These are phyloP conservation scores for Rugosomyces carneus DNA, from an alignment of 1,284 basidiomycete genomes.

Conservation along the genomic window DNA sequence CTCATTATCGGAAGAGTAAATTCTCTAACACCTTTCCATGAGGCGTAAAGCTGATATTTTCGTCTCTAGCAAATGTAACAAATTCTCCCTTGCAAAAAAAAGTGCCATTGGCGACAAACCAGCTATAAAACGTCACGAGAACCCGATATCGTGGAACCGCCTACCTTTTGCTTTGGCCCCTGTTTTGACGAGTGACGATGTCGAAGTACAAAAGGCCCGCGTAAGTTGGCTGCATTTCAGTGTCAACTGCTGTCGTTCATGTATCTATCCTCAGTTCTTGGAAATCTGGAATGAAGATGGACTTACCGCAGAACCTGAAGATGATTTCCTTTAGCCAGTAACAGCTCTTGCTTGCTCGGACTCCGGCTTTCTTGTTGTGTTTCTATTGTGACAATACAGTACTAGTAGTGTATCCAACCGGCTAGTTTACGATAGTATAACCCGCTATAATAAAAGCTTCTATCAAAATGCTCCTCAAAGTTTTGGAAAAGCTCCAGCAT, in stretches of 20 bases:
- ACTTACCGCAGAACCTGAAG: slow-evolving; percentile 19
- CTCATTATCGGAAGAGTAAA: slow-evolving; percentile 82
- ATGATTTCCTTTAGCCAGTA: slow-evolving; percentile 15
- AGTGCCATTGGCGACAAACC: slow-evolving; percentile 78
- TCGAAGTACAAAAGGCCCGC: slow-evolving; percentile 47
- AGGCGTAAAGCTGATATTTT: slow-evolving; percentile 4
- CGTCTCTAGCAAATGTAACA: slow-evolving; percentile 72
- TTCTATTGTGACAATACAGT: background rate
- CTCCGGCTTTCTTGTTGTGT: background rate
- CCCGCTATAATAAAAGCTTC: background rate
- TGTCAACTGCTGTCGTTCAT: background rate
- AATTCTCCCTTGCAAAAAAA: slow-evolving; percentile 83
- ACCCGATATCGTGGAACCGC: slow-evolving; percentile 64
- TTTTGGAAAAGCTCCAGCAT: background rate
- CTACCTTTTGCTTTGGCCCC: slow-evolving; percentile 58
- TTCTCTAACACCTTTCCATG: slow-evolving; percentile 8
- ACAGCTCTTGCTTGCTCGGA: background rate
- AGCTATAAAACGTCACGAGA: slow-evolving; percentile 56
- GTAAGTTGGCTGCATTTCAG: slow-evolving; percentile 34
- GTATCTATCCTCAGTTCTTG: slow-evolving; percentile 49
- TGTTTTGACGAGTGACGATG: slow-evolving; percentile 55
- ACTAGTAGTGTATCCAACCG: background rate
- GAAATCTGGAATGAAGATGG: slow-evolving; percentile 80
- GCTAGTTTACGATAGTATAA: slow-evolving; percentile 6
- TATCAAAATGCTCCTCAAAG: background rate